These are phyloP conservation scores for Pluteus cervinus DNA, from an alignment of 768 basidiomycete species.

Conservation along the genomic window DNA sequence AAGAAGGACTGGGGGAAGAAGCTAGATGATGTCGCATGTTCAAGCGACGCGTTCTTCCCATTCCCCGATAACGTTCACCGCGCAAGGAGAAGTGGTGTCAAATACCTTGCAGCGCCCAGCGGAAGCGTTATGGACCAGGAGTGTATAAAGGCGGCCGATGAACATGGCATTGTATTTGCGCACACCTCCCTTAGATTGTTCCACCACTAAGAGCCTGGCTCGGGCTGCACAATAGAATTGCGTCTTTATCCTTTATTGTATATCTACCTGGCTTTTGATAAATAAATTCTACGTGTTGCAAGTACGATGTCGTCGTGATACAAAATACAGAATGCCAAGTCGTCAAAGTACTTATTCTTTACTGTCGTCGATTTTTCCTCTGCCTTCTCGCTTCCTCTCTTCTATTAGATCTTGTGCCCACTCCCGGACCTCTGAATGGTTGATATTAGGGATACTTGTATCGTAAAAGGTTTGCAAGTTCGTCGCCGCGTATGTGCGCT, in stretches of 20 bases:
- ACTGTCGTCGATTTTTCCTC: slow-evolving; percentile 5
- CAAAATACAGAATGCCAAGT: too few relatives aligned
- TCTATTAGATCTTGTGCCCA: slow-evolving; percentile 60
- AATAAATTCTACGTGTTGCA: background rate
- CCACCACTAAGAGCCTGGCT: slow-evolving; percentile 89
- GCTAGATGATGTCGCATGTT: slow-evolving; percentile 85
- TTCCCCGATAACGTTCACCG: slow-evolving; percentile 98
- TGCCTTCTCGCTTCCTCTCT: slow-evolving; percentile 50
- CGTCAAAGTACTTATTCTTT: too few relatives aligned
- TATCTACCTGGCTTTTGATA: background rate
- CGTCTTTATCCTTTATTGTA: background rate
- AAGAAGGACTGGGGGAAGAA: slow-evolving; percentile 66
- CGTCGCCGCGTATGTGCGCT: slow-evolving; percentile 38
- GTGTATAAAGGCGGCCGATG: slow-evolving; percentile 95
- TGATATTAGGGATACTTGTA: slow-evolving; percentile 65
- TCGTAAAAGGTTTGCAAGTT: slow-evolving; percentile 77
- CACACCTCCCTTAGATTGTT: slow-evolving; percentile 87
- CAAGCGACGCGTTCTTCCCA: slow-evolving; percentile 99
- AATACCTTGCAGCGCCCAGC: slow-evolving; percentile 84
- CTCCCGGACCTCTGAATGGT: slow-evolving; percentile 62
- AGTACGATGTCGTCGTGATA: too few relatives aligned
- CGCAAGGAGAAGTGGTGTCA: slow-evolving; percentile 86
- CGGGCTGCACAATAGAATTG: slow-evolving; percentile 4
- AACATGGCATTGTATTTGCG: slow-evolving; percentile 85
- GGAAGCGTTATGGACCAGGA: slow-evolving; percentile 98